These are phyloP conservation scores for Trypanosoma caninum DNA, from an alignment of 208 protist species.

Conservation along the genomic window DNA sequence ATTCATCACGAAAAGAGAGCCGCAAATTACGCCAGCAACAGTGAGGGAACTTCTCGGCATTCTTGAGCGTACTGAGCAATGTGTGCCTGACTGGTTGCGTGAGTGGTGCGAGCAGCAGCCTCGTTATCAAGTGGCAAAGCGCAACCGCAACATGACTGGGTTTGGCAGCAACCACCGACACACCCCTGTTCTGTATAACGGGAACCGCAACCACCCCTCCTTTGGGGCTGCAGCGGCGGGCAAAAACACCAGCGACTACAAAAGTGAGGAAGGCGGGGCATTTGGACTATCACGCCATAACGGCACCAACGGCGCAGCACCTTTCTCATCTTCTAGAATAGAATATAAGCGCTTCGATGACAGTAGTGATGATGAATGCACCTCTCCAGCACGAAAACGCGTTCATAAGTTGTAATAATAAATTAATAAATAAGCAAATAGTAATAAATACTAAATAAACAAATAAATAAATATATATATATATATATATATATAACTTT, in stretches of 20 bases:
- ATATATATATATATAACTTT: too few species aligned
- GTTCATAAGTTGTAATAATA: too few species aligned
- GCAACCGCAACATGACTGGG: slow-evolving; percentile 69
- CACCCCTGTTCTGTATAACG: slow-evolving; percentile 46
- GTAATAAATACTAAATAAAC: too few species aligned
- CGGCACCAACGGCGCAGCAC: slow-evolving; percentile 14
- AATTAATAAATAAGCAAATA: too few species aligned
- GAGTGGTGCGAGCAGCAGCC: slow-evolving; percentile 60
- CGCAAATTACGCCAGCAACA: slow-evolving; percentile 88
- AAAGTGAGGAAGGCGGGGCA: slow-evolving; percentile 3
- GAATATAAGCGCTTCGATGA: slow-evolving; percentile 61
- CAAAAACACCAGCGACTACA: slow-evolving; percentile 9
- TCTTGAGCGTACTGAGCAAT: slow-evolving; percentile 63
- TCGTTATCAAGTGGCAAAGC: slow-evolving; percentile 37
- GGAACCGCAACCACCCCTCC: slow-evolving; percentile 24
- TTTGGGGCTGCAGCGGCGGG: slow-evolving; percentile 12
- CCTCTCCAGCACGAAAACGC: slow-evolving; percentile 21
- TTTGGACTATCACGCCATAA: slow-evolving; percentile 44
- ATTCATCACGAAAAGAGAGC: slow-evolving; percentile 83
- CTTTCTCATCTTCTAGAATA: slow-evolving; percentile 36
- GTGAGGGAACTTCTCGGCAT: slow-evolving; percentile 67
- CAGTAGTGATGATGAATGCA: slow-evolving; percentile 53
- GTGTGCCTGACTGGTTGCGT: slow-evolving; percentile 64
- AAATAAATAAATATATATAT: too few species aligned
- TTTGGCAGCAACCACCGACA: slow-evolving; percentile 24